Base-by-base conservation (phyloP, 148 eudicot genomes). In the Fagopyrum esculentum region DNA sequence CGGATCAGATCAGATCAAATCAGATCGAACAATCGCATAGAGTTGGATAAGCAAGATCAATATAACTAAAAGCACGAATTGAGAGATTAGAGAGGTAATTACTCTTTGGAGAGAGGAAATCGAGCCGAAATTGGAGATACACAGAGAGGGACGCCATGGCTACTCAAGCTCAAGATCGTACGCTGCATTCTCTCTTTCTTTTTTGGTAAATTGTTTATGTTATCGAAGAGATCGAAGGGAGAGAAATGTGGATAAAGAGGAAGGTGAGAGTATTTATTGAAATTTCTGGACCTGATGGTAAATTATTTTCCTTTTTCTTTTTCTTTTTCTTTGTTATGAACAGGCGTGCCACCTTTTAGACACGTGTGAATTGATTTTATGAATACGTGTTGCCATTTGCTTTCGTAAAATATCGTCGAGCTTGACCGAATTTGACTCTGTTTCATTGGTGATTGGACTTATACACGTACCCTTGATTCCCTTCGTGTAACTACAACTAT, bases 101-200 rank as follows among this genome's bases (percentile, higher is more conserved):
- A 61, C 68, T 29, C 43, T 61, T 61, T 61, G 68, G 68, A 9
- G 68, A 61, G 68, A 26, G 68, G 68, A 15, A 29, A 61, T 12
- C 68, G 68, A 29, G 68, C 68, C 13, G 68, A 61, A 4, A 61
- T 61, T 6, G 68, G 68, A 61, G 68, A 61, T 26, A 29, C 43
- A 9, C 68, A 61, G 68, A 61, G 68, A 15, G 68, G 68, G 68
- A 61, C 68, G 68, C 68, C 68, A 61, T 61, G 68, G 68, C 68
- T 9, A 43, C 68, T 61, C 9, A 61, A 43, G 10, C 29, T 61
- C 44, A 61, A 61, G 68, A 29, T 26, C 9, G 68, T 26, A 26
- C 30, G 68, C 68, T 26, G 26, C 35, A 17, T 57, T 17, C 0
- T 19, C 3, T 8, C 55, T 51, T 51, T 51, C 10, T 51, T 8